phyloP scores from a whole-genome alignment of 164 flowering plant species.

The grape (Vitis vinifera) region DNA sequence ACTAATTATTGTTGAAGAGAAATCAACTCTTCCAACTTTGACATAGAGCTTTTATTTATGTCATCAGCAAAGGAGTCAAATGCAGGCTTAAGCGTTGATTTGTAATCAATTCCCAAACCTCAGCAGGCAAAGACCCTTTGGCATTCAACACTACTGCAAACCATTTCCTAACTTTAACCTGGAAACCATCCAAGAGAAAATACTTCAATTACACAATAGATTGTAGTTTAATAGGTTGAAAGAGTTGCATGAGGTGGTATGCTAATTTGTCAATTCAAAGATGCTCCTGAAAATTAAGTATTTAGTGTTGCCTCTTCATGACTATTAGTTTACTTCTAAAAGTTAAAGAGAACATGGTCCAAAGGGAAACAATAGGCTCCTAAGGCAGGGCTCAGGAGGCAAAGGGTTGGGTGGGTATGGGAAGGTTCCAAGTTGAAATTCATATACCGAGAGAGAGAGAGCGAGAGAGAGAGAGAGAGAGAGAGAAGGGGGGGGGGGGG shows the following conservation, averaged over 20 bases:
- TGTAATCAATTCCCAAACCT: conserved; percentile 80
- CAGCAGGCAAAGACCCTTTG: conserved; percentile 61
- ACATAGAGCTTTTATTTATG: conserved; percentile 24
- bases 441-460: too few species aligned
- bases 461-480: too few species aligned
- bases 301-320: too few species aligned
- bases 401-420: too few species aligned
- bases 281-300: too few species aligned
- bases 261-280: too few species aligned
- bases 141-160: conserved; percentile 58
- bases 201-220: background rate
- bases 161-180: conserved; percentile 79
- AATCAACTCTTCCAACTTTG: conserved; percentile 26
- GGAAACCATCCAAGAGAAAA: conserved; percentile 8
- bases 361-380: too few species aligned
- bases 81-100: conserved; percentile 60
- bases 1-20: conserved; percentile 59
- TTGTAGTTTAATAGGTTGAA: background rate
- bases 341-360: too few species aligned
- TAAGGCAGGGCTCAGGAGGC: too few species aligned
- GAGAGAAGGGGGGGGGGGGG: too few species aligned
- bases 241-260: background rate
- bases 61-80: conserved; percentile 41
- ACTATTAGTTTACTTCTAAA: too few species aligned
- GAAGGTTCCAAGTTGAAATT: too few species aligned